These are phyloP conservation scores for Colletotrichum abscissum DNA, from an alignment of 2,329 filamentous ascomycete genomes.

Conservation along the genomic window DNA sequence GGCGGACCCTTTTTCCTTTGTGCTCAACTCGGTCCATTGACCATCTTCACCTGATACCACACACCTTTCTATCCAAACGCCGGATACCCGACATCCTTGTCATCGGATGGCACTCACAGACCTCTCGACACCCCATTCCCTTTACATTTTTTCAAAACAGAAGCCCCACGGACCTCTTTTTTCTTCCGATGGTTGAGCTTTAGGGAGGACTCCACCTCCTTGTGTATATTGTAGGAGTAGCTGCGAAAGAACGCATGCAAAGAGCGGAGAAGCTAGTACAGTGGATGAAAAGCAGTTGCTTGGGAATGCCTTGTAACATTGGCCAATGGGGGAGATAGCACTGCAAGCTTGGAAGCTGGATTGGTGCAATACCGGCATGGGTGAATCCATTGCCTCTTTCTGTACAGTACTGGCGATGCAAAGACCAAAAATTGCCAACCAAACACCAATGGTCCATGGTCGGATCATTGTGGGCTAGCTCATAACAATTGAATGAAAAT, in stretches of 20 bases:
- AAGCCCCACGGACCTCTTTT: constrained; percentile 26
- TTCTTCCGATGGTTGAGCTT: constrained; percentile 9
- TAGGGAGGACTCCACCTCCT: constrained; percentile 30
- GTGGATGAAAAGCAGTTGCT: constrained; percentile 36
- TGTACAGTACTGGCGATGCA: constrained; percentile 34
- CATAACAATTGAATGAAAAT: constrained; percentile 34
- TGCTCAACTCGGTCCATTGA: constrained; percentile 30
- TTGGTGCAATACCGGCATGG: constrained; percentile 26
- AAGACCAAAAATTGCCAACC: constrained; percentile 25
- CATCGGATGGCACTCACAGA: constrained; percentile 35
- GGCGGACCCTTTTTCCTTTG: constrained; percentile 34
- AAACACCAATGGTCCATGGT: constrained; percentile 20
- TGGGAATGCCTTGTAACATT: constrained; percentile 33
- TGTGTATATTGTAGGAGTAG: constrained; percentile 34
- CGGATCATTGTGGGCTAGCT: constrained; percentile 32
- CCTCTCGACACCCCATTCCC: constrained; percentile 29
- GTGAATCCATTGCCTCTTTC: constrained; percentile 31
- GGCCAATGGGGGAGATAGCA: constrained; percentile 20
- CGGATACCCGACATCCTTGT: constrained; percentile 34
- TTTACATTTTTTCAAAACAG: constrained; percentile 33
- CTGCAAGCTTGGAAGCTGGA: constrained; percentile 35
- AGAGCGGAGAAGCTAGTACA: constrained; percentile 21
- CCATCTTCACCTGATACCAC: constrained; percentile 35
- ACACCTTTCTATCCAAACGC: constrained; percentile 31
- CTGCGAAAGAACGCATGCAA: constrained; percentile 17